A percentile compares a stretch with the other conserved stretches of the same genome.
phyloP scores from a whole-genome alignment of 2,329 filamentous ascomycete species.

The Ophiognomonia clavigignenti-juglandacearum region DNA sequence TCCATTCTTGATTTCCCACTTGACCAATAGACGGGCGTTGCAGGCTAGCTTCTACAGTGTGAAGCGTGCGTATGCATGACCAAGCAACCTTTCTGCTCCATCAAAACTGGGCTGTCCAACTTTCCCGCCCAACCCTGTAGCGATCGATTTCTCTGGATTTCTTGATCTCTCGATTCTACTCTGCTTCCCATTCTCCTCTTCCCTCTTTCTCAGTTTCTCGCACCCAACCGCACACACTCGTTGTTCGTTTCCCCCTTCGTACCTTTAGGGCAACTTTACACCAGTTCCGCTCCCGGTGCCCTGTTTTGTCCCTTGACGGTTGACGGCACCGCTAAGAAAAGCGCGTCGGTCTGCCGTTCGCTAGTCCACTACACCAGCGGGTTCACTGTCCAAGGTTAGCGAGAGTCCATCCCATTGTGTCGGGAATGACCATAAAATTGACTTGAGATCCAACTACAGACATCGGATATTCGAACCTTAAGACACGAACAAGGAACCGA shows the following conservation, averaged over 20 bases:
- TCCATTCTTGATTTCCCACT: not conserved
- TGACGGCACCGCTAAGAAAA: constrained; percentile 9
- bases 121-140: no score
- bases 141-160: no score
- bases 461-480: no score
- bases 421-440: no score
- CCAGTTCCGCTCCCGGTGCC: constrained; percentile 13
- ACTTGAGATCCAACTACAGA: no score
- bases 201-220: constrained; percentile 6
- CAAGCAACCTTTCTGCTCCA: not conserved
- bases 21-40: not conserved
- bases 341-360: constrained; percentile 16
- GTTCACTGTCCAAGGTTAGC: no score
- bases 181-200: constrained; percentile 8
- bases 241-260: constrained; percentile 20
- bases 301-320: constrained; percentile 13
- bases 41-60: not conserved
- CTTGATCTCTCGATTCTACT: constrained; percentile 5
- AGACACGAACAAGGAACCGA: no score
- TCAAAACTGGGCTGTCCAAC: constrained; percentile 3
- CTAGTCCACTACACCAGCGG: constrained; percentile 8
- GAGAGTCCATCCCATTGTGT: no score
- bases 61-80: not conserved
- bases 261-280: constrained; percentile 19
- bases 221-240: constrained; percentile 11